These are phyloP conservation scores for Limonium bicolor DNA, from an alignment of 148 eudicot genomes.

Conservation along the genomic window DNA sequence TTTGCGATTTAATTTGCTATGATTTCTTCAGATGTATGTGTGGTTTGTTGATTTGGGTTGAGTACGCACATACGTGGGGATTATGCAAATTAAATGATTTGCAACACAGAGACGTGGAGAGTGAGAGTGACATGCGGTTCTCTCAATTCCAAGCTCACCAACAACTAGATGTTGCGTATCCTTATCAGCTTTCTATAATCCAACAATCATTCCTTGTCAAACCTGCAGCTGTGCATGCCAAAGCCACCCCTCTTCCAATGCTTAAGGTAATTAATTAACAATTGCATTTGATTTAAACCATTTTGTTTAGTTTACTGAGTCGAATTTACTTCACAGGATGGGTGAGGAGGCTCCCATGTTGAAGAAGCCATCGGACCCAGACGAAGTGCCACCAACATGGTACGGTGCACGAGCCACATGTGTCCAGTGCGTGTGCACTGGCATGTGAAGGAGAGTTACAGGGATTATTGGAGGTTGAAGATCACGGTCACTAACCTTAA, in stretches of 20 bases:
- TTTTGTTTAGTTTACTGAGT: too few relatives aligned
- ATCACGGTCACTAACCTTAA: conserved; percentile 38
- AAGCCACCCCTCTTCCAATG: conserved; percentile 35
- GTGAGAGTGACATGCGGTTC: conserved; percentile 51
- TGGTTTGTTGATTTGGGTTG: too few relatives aligned
- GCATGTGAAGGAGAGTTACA: conserved; percentile 33
- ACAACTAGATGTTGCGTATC: conserved; percentile 81
- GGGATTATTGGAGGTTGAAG: conserved; percentile 39
- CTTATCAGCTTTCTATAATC: conserved; percentile 66
- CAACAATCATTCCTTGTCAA: conserved; percentile 44
- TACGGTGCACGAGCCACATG: conserved; percentile 44
- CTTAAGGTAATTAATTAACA: conserved; percentile 22
- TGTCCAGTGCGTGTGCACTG: conserved; percentile 47
- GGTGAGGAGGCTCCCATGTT: conserved; percentile 21
- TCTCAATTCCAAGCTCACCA: conserved; percentile 57
- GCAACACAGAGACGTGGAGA: conserved; percentile 38
- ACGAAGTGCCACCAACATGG: conserved; percentile 34
- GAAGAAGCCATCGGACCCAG: conserved; percentile 17
- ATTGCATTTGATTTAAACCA: background rate
- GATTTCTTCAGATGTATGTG: too few relatives aligned
- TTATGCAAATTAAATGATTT: background rate
- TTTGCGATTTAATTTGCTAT: background rate
- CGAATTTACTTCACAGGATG: too few relatives aligned
- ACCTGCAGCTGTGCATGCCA: conserved; percentile 59
- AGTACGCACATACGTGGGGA: too few relatives aligned